A percentile compares a stretch with the other conserved stretches of the same genome.
These are phyloP conservation scores for Termitomyces sp. DNA, from an alignment of 768 basidiomycete genomes.

Conservation along the genomic window DNA sequence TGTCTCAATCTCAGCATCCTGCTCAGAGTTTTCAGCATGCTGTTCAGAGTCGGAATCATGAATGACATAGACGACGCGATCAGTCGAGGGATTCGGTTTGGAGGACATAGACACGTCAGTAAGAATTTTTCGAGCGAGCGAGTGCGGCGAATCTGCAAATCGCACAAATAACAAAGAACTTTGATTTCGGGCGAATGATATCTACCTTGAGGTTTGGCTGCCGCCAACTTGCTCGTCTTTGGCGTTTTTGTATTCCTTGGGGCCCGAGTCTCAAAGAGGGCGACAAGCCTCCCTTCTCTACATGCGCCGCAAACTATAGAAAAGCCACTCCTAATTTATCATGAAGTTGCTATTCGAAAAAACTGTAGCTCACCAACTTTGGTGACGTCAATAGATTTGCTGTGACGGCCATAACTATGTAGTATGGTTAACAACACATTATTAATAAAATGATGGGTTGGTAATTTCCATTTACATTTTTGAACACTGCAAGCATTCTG, in stretches of 20 bases:
- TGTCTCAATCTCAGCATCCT: slow-evolving; percentile 29
- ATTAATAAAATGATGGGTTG: not conserved
- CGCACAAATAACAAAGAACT: not conserved
- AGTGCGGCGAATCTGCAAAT: slow-evolving; percentile 29
- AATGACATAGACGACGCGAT: slow-evolving; percentile 4
- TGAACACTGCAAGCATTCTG: slow-evolving; percentile 60
- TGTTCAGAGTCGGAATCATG: slow-evolving; percentile 21
- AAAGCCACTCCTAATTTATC: not conserved
- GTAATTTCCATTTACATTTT: slow-evolving; percentile 44
- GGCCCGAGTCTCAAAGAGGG: slow-evolving; percentile 44
- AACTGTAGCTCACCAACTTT: slow-evolving; percentile 48
- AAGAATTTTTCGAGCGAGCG: slow-evolving; percentile 8
- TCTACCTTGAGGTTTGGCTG: slow-evolving; percentile 40
- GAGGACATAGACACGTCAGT: not conserved
- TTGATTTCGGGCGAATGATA: not conserved
- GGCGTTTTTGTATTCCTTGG: slow-evolving; percentile 28
- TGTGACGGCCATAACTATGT: slow-evolving; percentile 75
- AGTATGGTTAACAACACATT: not conserved
- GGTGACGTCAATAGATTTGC: slow-evolving; percentile 64
- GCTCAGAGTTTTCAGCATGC: slow-evolving; percentile 28
- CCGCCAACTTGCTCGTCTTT: slow-evolving; percentile 38
- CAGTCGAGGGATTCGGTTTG: not conserved
- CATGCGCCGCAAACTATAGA: slow-evolving; percentile 64
- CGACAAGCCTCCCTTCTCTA: slow-evolving; percentile 50
- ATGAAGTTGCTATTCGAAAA: not conserved